Evolutionary conservation across 2,329 filamentous ascomycete species (phyloP).

Genomic region (Pyrenophora teres): DNA sequence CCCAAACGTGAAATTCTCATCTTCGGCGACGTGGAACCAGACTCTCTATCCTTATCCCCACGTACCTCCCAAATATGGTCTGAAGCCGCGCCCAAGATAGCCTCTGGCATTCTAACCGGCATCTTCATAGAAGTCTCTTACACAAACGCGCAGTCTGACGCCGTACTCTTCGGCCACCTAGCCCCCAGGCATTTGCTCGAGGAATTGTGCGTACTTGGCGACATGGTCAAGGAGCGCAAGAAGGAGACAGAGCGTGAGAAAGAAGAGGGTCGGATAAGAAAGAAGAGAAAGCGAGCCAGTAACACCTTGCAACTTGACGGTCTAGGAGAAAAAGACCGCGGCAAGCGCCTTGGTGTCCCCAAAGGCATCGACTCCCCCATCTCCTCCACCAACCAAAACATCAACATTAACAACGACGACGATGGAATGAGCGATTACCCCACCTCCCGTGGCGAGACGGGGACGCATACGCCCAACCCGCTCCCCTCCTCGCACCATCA

Average conservation of each 20-base stretch:
- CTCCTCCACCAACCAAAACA: slow-evolving; percentile 9
- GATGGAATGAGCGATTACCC: slow-evolving; percentile 37
- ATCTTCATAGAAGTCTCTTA: slow-evolving; percentile 98
- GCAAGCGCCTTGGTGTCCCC: slow-evolving; percentile 18
- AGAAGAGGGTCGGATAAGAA: slow-evolving; percentile 50
- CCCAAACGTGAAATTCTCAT: slow-evolving; percentile 74
- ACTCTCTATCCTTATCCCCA: slow-evolving; percentile 79
- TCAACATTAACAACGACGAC: slow-evolving; percentile 23
- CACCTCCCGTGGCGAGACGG: slow-evolving; percentile 14
- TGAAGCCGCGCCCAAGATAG: slow-evolving; percentile 85
- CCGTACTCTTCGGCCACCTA: slow-evolving; percentile 84
- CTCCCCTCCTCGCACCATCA: background rate
- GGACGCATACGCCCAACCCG: slow-evolving; percentile 27
- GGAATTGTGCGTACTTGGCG: slow-evolving; percentile 74
- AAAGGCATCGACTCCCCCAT: slow-evolving; percentile 22
- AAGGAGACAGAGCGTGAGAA: slow-evolving; percentile 41
- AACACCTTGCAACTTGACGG: slow-evolving; percentile 38
- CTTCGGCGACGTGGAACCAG: slow-evolving; percentile 94
- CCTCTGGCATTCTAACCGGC: slow-evolving; percentile 69
- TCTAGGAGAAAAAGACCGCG: background rate
- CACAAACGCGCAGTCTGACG: slow-evolving; percentile 76
- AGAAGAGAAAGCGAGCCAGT: slow-evolving; percentile 67
- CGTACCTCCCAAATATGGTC: slow-evolving; percentile 84
- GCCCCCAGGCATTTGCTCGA: slow-evolving; percentile 80
- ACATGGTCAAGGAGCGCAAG: slow-evolving; percentile 65